Conservation (phyloP, 257 asterid genomes). For the Penstemon newberryi region DNA sequence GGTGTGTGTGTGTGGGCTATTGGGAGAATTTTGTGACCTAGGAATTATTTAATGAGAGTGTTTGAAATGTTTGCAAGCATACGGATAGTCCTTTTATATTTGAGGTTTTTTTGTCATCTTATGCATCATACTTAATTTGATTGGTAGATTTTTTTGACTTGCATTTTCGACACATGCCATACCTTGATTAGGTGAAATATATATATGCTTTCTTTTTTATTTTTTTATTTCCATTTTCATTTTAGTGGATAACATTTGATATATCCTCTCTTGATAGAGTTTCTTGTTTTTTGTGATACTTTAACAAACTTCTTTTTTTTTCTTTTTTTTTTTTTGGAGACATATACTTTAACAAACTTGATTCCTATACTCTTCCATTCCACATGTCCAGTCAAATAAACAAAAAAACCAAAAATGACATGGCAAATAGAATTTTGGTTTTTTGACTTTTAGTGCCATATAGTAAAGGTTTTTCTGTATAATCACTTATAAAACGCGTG, state of each 20-base stretch:
- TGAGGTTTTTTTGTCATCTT: constrained; percentile 45
- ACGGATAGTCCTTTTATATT: constrained; percentile 44
- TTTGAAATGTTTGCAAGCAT: constrained; percentile 65
- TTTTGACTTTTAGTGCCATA: constrained; percentile 24
- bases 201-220: too few species aligned
- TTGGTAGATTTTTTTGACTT: constrained; percentile 43
- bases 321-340: too few species aligned
- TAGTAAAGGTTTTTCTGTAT: constrained; percentile 14
- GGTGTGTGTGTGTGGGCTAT: not conserved
- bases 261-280: constrained; percentile 23
- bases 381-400: constrained; percentile 20
- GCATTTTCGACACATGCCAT: constrained; percentile 36
- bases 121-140: constrained; percentile 33
- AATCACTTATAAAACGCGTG: not conserved
- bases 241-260: constrained; percentile 26
- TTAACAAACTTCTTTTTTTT: constrained; percentile 39
- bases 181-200: constrained; percentile 9
- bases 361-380: constrained; percentile 9
- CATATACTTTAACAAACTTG: constrained; percentile 43
- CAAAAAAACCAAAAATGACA: not conserved
- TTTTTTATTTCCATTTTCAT: not conserved
- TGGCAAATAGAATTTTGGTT: constrained; percentile 19
- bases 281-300: constrained; percentile 25
- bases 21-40: constrained; percentile 28
- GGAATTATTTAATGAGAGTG: constrained; percentile 25